Percentiles rank a stretch among this genome's conserved stretches.
Conservation (phyloP, 179 eudicot species). For the Silene coronaria region DNA sequence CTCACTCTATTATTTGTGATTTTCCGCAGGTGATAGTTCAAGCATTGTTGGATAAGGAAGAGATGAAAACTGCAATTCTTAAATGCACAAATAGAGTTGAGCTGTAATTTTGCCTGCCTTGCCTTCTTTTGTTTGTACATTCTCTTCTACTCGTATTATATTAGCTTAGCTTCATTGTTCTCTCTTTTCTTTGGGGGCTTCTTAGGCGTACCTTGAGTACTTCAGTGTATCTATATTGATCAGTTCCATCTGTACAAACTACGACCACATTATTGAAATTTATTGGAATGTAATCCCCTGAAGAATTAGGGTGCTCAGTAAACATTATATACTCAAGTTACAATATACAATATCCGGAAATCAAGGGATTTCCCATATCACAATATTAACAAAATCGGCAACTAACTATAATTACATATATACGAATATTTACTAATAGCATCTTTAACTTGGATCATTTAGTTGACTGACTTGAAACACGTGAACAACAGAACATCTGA, state of each 20-base stretch:
- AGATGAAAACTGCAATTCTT: conserved; percentile 63
- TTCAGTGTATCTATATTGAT: conserved; percentile 1
- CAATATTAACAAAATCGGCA: too few relatives aligned
- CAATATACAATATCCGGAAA: too few relatives aligned
- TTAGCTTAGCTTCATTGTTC: conserved; percentile 1
- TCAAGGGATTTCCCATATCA: too few relatives aligned
- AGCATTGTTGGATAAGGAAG: conserved; percentile 67
- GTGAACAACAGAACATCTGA: too few relatives aligned
- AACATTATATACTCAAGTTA: too few relatives aligned
- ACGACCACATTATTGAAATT: conserved; percentile 1
- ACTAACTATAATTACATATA: too few relatives aligned
- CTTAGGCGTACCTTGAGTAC: background rate
- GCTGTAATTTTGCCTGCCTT: conserved; percentile 2
- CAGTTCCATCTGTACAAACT: conserved; percentile 19
- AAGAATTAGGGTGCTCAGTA: too few relatives aligned
- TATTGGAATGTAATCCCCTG: too few relatives aligned
- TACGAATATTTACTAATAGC: too few relatives aligned
- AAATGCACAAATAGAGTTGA: conserved; percentile 62
- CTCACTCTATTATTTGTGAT: background rate
- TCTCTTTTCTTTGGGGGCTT: background rate
- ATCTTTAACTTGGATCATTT: too few relatives aligned
- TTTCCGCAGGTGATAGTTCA: conserved; percentile 58
- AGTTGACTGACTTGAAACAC: too few relatives aligned
- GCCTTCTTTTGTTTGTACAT: conserved; percentile 20
- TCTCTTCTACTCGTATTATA: conserved; percentile 15